Percentiles rank a stretch among this genome's conserved stretches.
These are phyloP conservation scores for Helminthosporium solani DNA, from an alignment of 2,329 filamentous ascomycete species.

Conservation along the genomic window DNA sequence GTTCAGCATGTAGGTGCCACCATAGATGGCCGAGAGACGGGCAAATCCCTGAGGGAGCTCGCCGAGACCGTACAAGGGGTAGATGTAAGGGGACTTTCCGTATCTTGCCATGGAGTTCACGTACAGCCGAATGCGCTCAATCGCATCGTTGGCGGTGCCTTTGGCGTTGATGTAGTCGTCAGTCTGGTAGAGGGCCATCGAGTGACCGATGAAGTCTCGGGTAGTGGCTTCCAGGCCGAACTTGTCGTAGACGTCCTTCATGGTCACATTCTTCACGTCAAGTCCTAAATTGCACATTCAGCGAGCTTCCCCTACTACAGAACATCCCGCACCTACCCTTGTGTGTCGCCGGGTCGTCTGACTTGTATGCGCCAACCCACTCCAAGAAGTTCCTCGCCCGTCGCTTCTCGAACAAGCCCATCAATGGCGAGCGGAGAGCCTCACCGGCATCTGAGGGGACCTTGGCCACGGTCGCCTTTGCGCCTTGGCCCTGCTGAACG, in stretches of 20 bases:
- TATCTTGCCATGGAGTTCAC: slow-evolving; percentile 97
- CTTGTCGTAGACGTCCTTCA: slow-evolving; percentile 99
- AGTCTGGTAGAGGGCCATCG: slow-evolving; percentile 93
- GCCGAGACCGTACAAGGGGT: slow-evolving; percentile 94
- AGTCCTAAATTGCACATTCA: slow-evolving; percentile 56
- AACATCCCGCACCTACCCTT: slow-evolving; percentile 63
- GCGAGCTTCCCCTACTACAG: background rate
- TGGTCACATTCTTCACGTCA: slow-evolving; percentile 74
- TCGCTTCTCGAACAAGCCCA: slow-evolving; percentile 98
- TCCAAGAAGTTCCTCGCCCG: slow-evolving; percentile 95
- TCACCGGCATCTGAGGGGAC: slow-evolving; percentile 91
- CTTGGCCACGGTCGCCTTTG: slow-evolving; percentile 91
- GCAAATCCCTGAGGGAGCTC: slow-evolving; percentile 98
- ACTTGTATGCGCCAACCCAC: slow-evolving; percentile 86
- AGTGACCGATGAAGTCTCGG: slow-evolving; percentile 94
- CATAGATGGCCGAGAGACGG: slow-evolving; percentile 95
- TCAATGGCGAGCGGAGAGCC: slow-evolving; percentile 83
- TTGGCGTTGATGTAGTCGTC: slow-evolving; percentile 78
- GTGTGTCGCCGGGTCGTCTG: slow-evolving; percentile 79
- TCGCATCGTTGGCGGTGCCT: slow-evolving; percentile 77
- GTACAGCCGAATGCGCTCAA: slow-evolving; percentile 91
- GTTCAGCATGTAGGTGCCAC: slow-evolving; percentile 99
- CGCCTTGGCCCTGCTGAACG: slow-evolving; percentile 82
- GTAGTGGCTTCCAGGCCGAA: slow-evolving; percentile 88
- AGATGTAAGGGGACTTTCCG: slow-evolving; percentile 99